Base-by-base conservation (phyloP, 805 yeast genomes). In the Zygoascus ofunaensis region DNA sequence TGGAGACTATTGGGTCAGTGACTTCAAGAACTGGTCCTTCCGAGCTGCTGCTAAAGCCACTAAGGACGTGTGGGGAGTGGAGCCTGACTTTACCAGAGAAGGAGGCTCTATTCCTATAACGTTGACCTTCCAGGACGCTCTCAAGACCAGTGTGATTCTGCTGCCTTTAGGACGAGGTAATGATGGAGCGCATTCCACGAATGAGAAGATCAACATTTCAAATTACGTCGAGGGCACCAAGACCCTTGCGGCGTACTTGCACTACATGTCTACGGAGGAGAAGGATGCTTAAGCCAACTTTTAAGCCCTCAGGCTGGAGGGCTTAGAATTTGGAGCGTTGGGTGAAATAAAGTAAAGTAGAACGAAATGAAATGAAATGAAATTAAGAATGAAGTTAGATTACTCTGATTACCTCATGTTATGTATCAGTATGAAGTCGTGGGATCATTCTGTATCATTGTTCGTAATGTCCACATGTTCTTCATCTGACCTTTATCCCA, bases 21-120 rank as follows among this genome's bases (percentile, higher is more conserved):
- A 90, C 65, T 98, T 98, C 46, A 79, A 80, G 70, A 90, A 90
- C 65, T 89, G 83, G 53, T 77, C 86, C 39, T 92, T 90, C 73
- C 78, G 87, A 35, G 97, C 98, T 46, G 99, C 97, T 35, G 76
- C 83, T 43, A 78, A 81, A 63, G 98, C 98, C 46, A 92, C 98
- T 37, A 81, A 87, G 64, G 80, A 80, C 43, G 98, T 92, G 26
- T 92, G 95, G 89, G 82, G 85, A 52, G 78, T 90, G 39, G 94
- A 86, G 51, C 98, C 98, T 30, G 98, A 92, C 66, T 77, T 86
- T 62, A 94, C 97, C 34, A 81, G 99, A 71, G 99, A 92, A 70
- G 99, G 99, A 59, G 99, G 99, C 33, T 89, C 97, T 3, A 92
- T 92, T 60, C 99, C 99, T 52, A 89, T 92, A 63, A 90, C 99